Evolutionary conservation across 352 stramenopile genomes (phyloP), one percentile per base, ranked within the genome.

Genomic region (Vaucheria bursata): DNA sequence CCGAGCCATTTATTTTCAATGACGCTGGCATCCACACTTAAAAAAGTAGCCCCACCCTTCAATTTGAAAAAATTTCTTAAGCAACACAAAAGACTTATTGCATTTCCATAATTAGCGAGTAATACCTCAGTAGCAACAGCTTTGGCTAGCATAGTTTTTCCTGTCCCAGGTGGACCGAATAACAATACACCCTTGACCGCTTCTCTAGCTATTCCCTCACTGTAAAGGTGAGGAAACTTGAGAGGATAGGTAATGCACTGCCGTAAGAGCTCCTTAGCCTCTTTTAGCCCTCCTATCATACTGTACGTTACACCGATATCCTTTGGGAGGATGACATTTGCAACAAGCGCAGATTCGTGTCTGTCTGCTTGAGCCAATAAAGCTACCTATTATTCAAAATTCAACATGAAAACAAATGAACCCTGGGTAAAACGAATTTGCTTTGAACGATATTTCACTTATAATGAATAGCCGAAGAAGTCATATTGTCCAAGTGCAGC

Each of bases 271-370:
- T 92, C 88, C 82, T 96, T 96, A 2, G 93, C 91, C 52, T 91
- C 86, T 6, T 84, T 79, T 25, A 96, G 83, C 12, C 89, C 89
- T 32, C 91, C 91, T 82, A 96, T 93, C 85, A 91, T 91, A 74
- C 94, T 89, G 73, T 93, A 96, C 1, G 88, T 92, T 18, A 94
- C 90, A n/a, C 88, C 88, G 84, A 95, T 93, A 74, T 94, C 89
- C 78, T 89, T 64, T 2, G 79, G 79, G 38, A 71, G 49, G 40
- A 84, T 84, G 1, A 84, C 71, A 68, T 84, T 84, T 32, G 74
- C 37, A 38, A 84, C 70, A 8, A 84, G 66, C 4, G 79, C 79
- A n/a, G 69, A 69, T 77, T 84, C 79, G 67, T 84, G 75, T 33
- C 75, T 49, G 70, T 84, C 77, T 59, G 69, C 75, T 71, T 81